A percentile compares a stretch with the other conserved stretches of the same genome.
Conservation (phyloP, 176 grass and related monocot species). For the Tuctoria greenei region DNA sequence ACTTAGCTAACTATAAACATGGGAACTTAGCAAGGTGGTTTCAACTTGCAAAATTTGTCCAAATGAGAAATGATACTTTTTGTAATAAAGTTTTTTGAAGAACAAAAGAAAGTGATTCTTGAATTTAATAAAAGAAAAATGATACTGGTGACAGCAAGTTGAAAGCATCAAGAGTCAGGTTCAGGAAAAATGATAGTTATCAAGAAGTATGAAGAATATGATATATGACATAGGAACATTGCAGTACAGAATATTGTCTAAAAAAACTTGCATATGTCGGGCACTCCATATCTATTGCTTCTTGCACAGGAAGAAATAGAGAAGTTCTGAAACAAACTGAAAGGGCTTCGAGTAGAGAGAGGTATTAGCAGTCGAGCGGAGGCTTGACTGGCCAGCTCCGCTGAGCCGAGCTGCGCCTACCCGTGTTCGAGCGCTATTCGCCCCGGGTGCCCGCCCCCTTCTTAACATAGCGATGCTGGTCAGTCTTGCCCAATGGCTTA, state of each 20-base stretch:
- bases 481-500: too few relatives aligned
- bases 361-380: too few relatives aligned
- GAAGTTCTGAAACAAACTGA: constrained; percentile 38
- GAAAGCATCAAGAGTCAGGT: background rate
- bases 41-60: constrained; percentile 8
- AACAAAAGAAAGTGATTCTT: too few relatives aligned
- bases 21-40: background rate
- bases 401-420: too few relatives aligned
- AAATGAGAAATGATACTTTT: background rate
- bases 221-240: background rate
- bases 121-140: constrained; percentile 19
- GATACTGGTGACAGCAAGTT: constrained; percentile 3
- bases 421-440: too few relatives aligned
- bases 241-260: background rate
- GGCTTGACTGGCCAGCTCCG: too few relatives aligned
- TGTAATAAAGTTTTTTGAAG: background rate
- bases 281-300: background rate
- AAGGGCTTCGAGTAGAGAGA: constrained; percentile 34
- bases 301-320: constrained; percentile 43
- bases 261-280: background rate
- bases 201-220: too few relatives aligned
- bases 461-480: too few relatives aligned
- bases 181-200: constrained; percentile 32
- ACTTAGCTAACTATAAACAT: background rate
- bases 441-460: too few relatives aligned